phyloP scores from a whole-genome alignment of 2,329 filamentous ascomycete genomes.

The Colletotrichum coccodes region DNA sequence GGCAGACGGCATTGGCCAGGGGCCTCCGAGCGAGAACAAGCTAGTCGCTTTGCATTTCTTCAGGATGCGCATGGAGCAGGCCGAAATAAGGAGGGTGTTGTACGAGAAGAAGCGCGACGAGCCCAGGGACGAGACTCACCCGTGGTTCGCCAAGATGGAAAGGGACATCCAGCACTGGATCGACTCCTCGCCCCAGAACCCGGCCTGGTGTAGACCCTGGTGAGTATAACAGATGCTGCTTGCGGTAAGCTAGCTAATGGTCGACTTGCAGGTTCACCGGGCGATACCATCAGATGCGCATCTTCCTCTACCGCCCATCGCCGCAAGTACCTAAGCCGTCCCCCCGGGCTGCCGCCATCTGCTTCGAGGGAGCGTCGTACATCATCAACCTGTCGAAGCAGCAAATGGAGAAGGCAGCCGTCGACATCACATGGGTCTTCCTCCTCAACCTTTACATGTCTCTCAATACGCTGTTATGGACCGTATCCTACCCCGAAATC shows the following conservation, averaged over 20 bases:
- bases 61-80: slow-evolving; percentile 87
- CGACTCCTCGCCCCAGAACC: slow-evolving; percentile 77
- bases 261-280: slow-evolving; percentile 63
- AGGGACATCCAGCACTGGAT: slow-evolving; percentile 84
- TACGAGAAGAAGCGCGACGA: slow-evolving; percentile 86
- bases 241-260: slow-evolving; percentile 19
- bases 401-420: slow-evolving; percentile 78
- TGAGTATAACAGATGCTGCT: slow-evolving; percentile 52
- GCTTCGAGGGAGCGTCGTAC: slow-evolving; percentile 83
- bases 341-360: slow-evolving; percentile 78
- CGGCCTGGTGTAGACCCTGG: slow-evolving; percentile 81
- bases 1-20: slow-evolving; percentile 76
- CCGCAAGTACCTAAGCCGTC: slow-evolving; percentile 92
- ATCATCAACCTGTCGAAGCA: slow-evolving; percentile 85
- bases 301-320: slow-evolving; percentile 89
- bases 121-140: slow-evolving; percentile 82
- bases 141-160: slow-evolving; percentile 87
- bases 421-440: slow-evolving; percentile 95
- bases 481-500: slow-evolving; percentile 86
- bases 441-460: slow-evolving; percentile 90
- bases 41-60: slow-evolving; percentile 92
- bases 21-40: slow-evolving; percentile 82
- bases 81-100: slow-evolving; percentile 85
- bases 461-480: slow-evolving; percentile 92
- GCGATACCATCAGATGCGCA: slow-evolving; percentile 86